Evolutionary conservation across 352 stramenopile species (phyloP).

Genomic region (Pythium aquatile): DNA sequence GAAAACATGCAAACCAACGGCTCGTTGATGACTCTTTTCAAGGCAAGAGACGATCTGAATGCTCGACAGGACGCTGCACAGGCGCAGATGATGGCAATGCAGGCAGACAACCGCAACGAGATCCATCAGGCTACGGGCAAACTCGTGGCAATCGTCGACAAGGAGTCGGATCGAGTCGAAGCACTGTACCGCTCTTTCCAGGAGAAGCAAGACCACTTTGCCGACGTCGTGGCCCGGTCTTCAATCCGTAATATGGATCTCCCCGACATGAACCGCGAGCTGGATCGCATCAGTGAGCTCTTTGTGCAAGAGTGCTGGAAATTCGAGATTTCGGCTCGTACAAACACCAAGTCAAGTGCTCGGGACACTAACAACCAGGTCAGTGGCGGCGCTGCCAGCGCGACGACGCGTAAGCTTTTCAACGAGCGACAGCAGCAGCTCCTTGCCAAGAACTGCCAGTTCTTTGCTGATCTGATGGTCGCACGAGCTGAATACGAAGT

Average conservation of each 20-base stretch:
- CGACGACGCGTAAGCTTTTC: constrained; percentile 55
- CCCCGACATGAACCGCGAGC: constrained; percentile 73
- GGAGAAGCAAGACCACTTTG: constrained; percentile 80
- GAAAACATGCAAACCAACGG: constrained; percentile 50
- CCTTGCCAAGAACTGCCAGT: constrained; percentile 77
- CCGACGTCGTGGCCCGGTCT: constrained; percentile 67
- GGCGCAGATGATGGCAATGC: constrained; percentile 61
- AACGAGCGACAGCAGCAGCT: constrained; percentile 82
- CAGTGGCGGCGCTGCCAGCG: constrained; percentile 10
- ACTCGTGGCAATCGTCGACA: constrained; percentile 70
- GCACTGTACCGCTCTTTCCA: constrained; percentile 79
- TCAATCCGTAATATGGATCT: constrained; percentile 86
- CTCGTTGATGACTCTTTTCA: constrained; percentile 41
- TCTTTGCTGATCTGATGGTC: constrained; percentile 76
- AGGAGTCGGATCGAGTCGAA: constrained; percentile 78
- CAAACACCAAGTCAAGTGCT: constrained; percentile 44
- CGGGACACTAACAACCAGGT: constrained; percentile 49
- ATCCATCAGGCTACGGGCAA: constrained; percentile 65
- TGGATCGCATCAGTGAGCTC: constrained; percentile 76
- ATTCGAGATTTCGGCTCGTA: constrained; percentile 79
- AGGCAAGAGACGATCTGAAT: constrained; percentile 50
- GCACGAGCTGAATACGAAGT: constrained; percentile 75
- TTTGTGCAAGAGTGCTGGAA: constrained; percentile 86
- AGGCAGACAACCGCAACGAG: constrained; percentile 71
- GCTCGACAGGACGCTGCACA: constrained; percentile 56